Conservation (phyloP, 768 basidiomycete species). For the Mycena olivaceomarginata region DNA sequence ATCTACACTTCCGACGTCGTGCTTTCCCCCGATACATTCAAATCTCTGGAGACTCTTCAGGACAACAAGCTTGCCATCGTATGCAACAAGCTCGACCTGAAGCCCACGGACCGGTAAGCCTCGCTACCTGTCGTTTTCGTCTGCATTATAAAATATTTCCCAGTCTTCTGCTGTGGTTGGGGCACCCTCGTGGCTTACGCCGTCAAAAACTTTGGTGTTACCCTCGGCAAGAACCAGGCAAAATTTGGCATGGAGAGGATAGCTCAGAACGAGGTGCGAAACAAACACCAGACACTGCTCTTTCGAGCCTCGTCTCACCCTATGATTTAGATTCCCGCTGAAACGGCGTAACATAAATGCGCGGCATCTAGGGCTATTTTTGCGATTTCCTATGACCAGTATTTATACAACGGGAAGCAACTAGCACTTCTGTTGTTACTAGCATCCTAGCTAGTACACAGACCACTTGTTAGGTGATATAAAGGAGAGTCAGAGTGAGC, state of each 20-base stretch:
- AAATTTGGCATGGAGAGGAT: constrained; percentile 95
- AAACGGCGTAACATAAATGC: too few relatives aligned
- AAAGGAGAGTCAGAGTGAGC: too few relatives aligned
- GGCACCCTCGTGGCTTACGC: constrained; percentile 96
- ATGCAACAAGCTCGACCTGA: constrained; percentile 94
- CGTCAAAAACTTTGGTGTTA: constrained; percentile 98
- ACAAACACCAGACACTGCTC: constrained; percentile 6
- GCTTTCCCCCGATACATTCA: constrained; percentile 77
- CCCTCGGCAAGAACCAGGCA: constrained; percentile 93
- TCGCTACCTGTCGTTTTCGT: background rate
- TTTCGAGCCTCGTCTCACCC: constrained; percentile 14
- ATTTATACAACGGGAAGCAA: too few relatives aligned
- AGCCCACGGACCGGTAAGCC: constrained; percentile 83
- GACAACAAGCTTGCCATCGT: constrained; percentile 98
- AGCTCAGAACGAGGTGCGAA: constrained; percentile 79
- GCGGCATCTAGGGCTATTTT: too few relatives aligned
- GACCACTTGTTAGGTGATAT: too few relatives aligned
- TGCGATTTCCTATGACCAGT: too few relatives aligned
- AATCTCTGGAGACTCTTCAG: constrained; percentile 95
- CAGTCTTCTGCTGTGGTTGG: constrained; percentile 92
- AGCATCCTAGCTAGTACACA: too few relatives aligned
- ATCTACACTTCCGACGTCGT: constrained; percentile 98
- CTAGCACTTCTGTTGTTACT: too few relatives aligned
- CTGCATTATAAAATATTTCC: constrained; percentile 15
- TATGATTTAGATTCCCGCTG: constrained; percentile 63